A percentile compares a stretch with the other conserved stretches of the same genome.
These are phyloP conservation scores for Aurifilum marmelostoma DNA, from an alignment of 2,329 filamentous ascomycete genomes.

Conservation along the genomic window DNA sequence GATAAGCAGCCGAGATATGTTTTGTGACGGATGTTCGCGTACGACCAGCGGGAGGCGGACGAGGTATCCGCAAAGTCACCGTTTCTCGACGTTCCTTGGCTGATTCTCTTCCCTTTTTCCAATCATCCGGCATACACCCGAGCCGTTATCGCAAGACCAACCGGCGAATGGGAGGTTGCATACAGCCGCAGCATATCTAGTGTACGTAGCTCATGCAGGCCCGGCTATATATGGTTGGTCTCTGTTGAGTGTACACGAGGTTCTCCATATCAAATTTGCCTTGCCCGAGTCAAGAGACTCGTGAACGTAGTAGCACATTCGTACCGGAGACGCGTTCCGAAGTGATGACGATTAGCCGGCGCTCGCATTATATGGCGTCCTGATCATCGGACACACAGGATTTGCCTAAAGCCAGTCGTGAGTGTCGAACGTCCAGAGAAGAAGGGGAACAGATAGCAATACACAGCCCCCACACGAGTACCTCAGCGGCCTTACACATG, in stretches of 20 bases:
- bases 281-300: background rate
- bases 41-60: background rate
- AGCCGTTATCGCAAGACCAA: background rate
- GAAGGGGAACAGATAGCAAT: background rate
- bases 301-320: background rate
- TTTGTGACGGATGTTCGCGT: background rate
- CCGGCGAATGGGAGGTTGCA: background rate
- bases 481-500: background rate
- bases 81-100: too few species aligned
- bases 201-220: background rate
- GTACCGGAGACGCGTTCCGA: background rate
- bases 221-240: background rate
- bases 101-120: background rate
- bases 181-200: background rate
- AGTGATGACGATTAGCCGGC: background rate
- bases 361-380: background rate
- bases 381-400: background rate
- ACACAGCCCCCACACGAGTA: background rate
- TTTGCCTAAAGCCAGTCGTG: background rate
- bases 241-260: background rate
- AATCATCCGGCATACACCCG: background rate
- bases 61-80: background rate
- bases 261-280: background rate
- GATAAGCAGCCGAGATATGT: constrained; percentile 9
- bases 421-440: background rate